Percentiles rank a stretch among this genome's conserved stretches.
These are phyloP conservation scores for Colletotrichum sp. DNA, from an alignment of 2,329 filamentous ascomycete species.

Conservation along the genomic window DNA sequence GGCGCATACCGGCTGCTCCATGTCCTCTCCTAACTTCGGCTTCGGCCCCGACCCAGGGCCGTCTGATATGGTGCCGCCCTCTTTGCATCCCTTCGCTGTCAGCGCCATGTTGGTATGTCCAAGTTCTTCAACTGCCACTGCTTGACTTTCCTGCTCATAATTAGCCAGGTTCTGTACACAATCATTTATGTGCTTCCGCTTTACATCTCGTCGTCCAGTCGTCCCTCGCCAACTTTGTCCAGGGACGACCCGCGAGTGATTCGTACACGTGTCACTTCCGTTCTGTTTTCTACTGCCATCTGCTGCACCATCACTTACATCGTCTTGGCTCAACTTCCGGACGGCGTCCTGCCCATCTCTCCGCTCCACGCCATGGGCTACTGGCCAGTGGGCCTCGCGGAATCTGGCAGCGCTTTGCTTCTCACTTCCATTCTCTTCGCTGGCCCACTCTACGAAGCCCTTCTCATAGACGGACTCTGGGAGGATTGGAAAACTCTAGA, in stretches of 20 bases:
- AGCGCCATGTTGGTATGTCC: slow-evolving; percentile 21
- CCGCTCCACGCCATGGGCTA: slow-evolving; percentile 77
- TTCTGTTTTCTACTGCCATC: slow-evolving; percentile 74
- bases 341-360: slow-evolving; percentile 52
- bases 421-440: slow-evolving; percentile 82
- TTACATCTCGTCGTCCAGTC: slow-evolving; percentile 80
- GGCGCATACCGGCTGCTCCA: background rate
- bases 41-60: background rate
- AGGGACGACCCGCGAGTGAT: slow-evolving; percentile 92
- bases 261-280: slow-evolving; percentile 80
- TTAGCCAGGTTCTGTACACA: slow-evolving; percentile 75
- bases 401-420: slow-evolving; percentile 67
- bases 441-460: slow-evolving; percentile 82
- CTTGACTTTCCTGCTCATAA: background rate
- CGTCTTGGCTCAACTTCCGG: slow-evolving; percentile 53
- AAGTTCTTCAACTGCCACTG: background rate
- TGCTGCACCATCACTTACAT: slow-evolving; percentile 72
- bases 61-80: background rate
- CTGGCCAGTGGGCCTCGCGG: slow-evolving; percentile 75
- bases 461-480: slow-evolving; percentile 76
- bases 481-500: slow-evolving; percentile 63
- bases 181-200: slow-evolving; percentile 89
- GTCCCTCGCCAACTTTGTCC: slow-evolving; percentile 78
- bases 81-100: slow-evolving; percentile 4
- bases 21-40: background rate